A percentile compares a stretch with the other conserved stretches of the same genome.
These are phyloP conservation scores for Syzygium aqueum DNA, from an alignment of 345 rosid genomes.

Conservation along the genomic window DNA sequence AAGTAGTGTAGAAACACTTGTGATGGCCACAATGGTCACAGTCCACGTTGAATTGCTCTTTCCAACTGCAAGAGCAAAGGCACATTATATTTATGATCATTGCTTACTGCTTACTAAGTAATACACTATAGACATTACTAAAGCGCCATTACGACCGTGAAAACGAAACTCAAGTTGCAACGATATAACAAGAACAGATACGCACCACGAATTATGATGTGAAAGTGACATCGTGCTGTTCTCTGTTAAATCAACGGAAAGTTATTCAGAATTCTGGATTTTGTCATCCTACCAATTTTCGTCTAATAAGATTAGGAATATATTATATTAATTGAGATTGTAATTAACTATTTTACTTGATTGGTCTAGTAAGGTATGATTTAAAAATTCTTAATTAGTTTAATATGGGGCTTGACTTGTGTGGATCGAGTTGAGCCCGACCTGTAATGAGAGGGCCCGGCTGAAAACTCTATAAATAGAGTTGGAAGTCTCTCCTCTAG, in stretches of 20 bases:
- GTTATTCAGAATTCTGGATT: background rate
- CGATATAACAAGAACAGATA: background rate
- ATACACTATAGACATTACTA: background rate
- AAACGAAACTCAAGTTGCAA: background rate
- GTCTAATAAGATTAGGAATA: fast-evolving
- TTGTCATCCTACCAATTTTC: background rate
- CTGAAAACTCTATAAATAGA: too few relatives aligned
- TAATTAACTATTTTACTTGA: too few relatives aligned
- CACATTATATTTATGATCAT: background rate
- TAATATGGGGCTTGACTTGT: too few relatives aligned
- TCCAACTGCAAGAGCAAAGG: background rate
- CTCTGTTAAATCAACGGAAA: background rate
- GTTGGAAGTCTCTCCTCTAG: too few relatives aligned
- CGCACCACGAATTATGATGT: background rate
- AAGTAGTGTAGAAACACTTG: background rate
- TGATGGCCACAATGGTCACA: background rate
- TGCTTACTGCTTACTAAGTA: background rate
- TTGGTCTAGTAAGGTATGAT: too few relatives aligned
- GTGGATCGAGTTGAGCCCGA: too few relatives aligned
- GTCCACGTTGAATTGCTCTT: background rate
- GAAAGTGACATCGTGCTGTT: background rate
- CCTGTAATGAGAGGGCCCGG: too few relatives aligned
- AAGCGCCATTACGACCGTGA: background rate
- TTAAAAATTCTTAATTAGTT: too few relatives aligned
- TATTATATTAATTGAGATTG: background rate